Base-by-base conservation (phyloP, 2,329 filamentous ascomycete species). In the Helotiales sp. region DNA sequence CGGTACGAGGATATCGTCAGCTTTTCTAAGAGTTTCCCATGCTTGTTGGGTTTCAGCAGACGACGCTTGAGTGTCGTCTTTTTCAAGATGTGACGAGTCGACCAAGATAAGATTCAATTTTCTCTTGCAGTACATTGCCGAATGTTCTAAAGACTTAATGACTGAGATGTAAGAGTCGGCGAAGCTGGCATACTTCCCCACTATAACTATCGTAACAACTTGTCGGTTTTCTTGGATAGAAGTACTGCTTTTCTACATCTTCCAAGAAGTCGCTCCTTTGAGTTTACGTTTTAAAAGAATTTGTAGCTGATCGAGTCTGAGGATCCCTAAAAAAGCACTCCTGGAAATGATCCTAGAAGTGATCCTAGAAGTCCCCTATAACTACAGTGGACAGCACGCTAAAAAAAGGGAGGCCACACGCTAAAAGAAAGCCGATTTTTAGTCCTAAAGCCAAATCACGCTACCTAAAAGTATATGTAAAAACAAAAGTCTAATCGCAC, bases 111-210 rank as follows among this genome's bases (percentile, higher is more conserved):
- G 83, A 69, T 93, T 88, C 47, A 98, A 84, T 78, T 93, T 93
- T 72, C 89, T 87, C 61, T 86, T 84, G 79, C 93, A 96, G 69
- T 87, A 87, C 94, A 98, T 97, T 6, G 94, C 90, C 1, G 91
- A 88, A 80, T 98, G 95, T 80, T 98, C 95, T 2, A 98, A 85
- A 0, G 93, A 88, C 81, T 97, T 97, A 78, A 88, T 85, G 49
- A 96, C 90, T 54, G 87, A 91, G 58, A 96, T 85, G 76, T 97
- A 98, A 3, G 92, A 90, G 78, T 98, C 95, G 63, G 93, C 89
- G 3, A 95, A 87, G 61, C 88, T 87, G 26, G 89, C 90, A 79
- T 99, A 99, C 81, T 98, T 98, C 73, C 96, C 96, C 10, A 98
- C 94, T 15, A 99, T 83, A 8, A 89, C 93, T 77, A 99, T 96